Evolutionary conservation across 176 grass and related monocot species (phyloP).

Genomic region (Cenchrus purpureus): DNA sequence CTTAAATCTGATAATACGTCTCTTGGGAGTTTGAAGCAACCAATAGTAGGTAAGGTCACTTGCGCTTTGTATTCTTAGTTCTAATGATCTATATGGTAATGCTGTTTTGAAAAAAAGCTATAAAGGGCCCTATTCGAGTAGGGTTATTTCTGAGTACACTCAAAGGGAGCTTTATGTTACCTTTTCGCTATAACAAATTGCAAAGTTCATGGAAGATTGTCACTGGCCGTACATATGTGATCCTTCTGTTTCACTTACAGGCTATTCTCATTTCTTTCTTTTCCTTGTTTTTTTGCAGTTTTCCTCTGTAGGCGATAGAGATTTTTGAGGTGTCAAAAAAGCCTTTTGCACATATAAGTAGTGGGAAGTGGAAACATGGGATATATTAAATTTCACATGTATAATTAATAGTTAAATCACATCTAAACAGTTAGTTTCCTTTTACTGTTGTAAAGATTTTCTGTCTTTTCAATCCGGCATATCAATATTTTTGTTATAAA

Average conservation of each 20-base stretch:
- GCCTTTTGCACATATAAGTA: not conserved
- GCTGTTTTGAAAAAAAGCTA: not conserved
- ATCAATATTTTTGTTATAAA: not conserved
- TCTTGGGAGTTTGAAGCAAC: not conserved
- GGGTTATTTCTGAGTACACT: not conserved
- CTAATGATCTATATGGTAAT: not conserved
- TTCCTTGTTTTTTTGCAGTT: not conserved
- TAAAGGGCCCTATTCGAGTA: not conserved
- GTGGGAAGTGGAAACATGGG: not conserved
- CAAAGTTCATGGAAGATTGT: conserved; percentile 9
- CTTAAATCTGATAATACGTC: conserved; percentile 1
- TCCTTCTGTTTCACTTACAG: not conserved
- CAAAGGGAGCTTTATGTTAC: not conserved
- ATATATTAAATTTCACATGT: conserved; percentile 13
- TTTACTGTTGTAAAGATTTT: not conserved
- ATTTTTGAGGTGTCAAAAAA: not conserved
- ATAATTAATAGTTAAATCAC: not conserved
- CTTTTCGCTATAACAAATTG: not conserved
- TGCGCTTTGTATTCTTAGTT: conserved; percentile 13
- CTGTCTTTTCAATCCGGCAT: not conserved
- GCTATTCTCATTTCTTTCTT: not conserved
- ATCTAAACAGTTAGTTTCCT: not conserved
- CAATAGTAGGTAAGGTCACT: not conserved
- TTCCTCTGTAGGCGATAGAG: not conserved
- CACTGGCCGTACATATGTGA: not conserved